Evolutionary conservation across 208 protist species (phyloP).

Genomic region (Leptomonas pyrrhocoris): DNA sequence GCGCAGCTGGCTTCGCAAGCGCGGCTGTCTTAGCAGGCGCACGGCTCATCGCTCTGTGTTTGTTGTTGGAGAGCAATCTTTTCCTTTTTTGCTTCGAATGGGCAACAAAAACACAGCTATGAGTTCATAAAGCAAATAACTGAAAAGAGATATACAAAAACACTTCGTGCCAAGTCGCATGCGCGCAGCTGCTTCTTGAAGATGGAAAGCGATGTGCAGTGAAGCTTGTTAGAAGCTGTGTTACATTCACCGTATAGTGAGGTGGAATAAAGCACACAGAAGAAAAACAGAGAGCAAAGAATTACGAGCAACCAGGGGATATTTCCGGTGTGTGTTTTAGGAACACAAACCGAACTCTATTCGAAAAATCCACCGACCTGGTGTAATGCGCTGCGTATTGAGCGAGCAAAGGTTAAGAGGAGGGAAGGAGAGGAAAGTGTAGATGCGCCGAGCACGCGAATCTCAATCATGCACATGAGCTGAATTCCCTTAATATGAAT

Average conservation of each 20-base stretch:
- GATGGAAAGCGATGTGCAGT: not conserved
- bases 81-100: slow-evolving; percentile 7
- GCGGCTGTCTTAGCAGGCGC: slow-evolving; percentile 9
- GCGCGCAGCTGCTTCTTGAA: not conserved
- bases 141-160: no score
- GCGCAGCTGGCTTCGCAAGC: not conserved
- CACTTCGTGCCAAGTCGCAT: slow-evolving; percentile 1
- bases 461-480: no score
- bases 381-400: no score
- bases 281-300: no score
- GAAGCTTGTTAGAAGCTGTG: not conserved
- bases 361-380: no score
- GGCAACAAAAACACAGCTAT: not conserved
- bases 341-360: no score
- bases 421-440: no score
- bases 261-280: not conserved
- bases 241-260: not conserved
- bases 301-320: no score
- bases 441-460: no score
- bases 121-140: not conserved
- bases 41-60: not conserved
- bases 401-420: no score
- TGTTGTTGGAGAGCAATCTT: not conserved
- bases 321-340: no score
- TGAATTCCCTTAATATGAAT: no score